Evolutionary conservation across 73 alveolate genomes (phyloP).

Genomic region (Blepharisma japonicum): DNA sequence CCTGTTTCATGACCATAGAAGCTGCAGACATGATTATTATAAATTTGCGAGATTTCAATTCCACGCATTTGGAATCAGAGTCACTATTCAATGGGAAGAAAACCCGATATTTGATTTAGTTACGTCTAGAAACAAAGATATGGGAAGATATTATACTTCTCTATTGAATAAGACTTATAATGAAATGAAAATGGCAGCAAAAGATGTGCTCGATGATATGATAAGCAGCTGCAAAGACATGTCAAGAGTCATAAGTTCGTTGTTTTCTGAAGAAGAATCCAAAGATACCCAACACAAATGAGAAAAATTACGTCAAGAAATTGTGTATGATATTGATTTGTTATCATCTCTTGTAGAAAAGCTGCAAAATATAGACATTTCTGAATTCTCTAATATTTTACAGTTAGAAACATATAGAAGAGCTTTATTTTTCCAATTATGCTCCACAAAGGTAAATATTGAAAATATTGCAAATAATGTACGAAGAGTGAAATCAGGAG

Average conservation of each 20-base stretch:
- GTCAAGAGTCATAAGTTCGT: too few relatives aligned
- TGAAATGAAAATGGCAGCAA: too few relatives aligned
- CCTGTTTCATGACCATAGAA: background rate
- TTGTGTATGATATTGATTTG: too few relatives aligned
- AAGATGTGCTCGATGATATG: too few relatives aligned
- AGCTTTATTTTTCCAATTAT: background rate
- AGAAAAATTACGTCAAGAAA: too few relatives aligned
- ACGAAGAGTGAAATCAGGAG: background rate
- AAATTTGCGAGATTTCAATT: background rate
- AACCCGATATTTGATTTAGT: background rate
- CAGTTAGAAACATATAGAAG: conserved; percentile 14
- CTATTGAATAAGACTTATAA: background rate
- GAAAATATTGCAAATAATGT: background rate
- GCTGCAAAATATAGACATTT: too few relatives aligned
- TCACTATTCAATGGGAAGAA: background rate
- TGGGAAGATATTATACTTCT: background rate
- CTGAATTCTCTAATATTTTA: background rate
- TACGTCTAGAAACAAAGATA: background rate
- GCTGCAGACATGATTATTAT: background rate
- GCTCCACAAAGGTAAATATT: conserved; percentile 12
- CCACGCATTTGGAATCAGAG: background rate
- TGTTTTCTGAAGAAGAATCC: too few relatives aligned
- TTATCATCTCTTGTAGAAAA: too few relatives aligned
- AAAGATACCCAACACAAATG: too few relatives aligned
- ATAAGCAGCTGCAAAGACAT: too few relatives aligned